phyloP scores from a whole-genome alignment of 2,329 filamentous ascomycete genomes.

The Talaromyces piceae region DNA sequence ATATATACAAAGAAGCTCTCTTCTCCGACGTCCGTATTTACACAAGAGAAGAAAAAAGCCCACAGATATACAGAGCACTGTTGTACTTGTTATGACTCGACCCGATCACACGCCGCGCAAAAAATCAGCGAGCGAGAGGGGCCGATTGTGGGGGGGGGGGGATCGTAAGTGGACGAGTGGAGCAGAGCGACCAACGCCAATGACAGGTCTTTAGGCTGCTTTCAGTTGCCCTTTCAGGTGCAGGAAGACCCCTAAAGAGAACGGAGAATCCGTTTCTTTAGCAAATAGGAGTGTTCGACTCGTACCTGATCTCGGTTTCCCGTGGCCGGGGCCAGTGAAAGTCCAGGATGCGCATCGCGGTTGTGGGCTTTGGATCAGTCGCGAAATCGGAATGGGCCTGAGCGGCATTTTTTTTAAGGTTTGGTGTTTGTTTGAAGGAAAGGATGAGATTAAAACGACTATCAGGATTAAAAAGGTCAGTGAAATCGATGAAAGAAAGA shows the following conservation, averaged over 20 bases:
- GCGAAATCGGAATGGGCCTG: neutral
- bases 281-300: too few relatives aligned
- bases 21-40: neutral
- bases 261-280: too few relatives aligned
- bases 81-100: too few relatives aligned
- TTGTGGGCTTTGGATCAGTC: neutral
- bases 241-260: neutral
- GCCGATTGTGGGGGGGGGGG: constrained; percentile 9
- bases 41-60: neutral
- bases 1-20: neutral
- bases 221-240: neutral
- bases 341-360: neutral
- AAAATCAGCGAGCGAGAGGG: constrained; percentile 1
- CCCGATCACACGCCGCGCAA: neutral
- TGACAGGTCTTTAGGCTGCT: neutral
- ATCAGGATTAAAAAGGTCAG: neutral
- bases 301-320: neutral
- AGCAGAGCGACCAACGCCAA: constrained; percentile 2
- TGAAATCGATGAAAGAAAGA: neutral
- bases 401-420: too few relatives aligned
- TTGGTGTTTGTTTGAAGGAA: too few relatives aligned
- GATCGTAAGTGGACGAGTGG: constrained; percentile 3
- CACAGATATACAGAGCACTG: neutral
- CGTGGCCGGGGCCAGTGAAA: neutral
- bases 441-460: neutral